Evolutionary conservation across 257 asterid species (phyloP), one percentile per base, ranked within the genome.

Genomic region (Gentiana straminea): DNA sequence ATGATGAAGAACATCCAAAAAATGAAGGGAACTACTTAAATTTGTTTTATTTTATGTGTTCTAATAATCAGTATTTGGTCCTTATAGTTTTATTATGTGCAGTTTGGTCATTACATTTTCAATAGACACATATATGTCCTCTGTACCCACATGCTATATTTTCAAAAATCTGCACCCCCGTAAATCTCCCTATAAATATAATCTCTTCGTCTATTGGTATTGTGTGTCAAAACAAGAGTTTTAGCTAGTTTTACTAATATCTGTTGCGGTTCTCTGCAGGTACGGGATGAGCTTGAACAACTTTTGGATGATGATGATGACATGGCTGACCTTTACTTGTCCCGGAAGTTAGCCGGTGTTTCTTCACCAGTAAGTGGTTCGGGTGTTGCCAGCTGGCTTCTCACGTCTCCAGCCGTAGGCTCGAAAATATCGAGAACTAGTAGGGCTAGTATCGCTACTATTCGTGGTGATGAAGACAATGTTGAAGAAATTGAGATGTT

Each of bases 281-380:
- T 91, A 59, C 72, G 98, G 52, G 98, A 91, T 64, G 98, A 91
- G 80, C 83, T 91, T 47, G 98, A 91, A 74, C 98, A 84, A 73
- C 95, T 91, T 65, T 72, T 91, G 81, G 98, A 87, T 53, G 96
- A 91, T 33, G 98, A 91, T 55, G 98, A 87, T 65, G 98, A 91
- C 55, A 91, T 91, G 98, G 92, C 95, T 0, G 96, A 91, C 70
- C 94, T 91, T 53, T 91, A 91, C 78, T 75, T 91, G 73, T 81
- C 98, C 3, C 77, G 98, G 64, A 91, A 91, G 72, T 60, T 78
- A 57, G 84, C 78, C 5, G 78, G 89, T 51, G 68, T 83, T 61
- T 79, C 73, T 62, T 72, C 96, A 38, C 95, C 96, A 50, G 72
- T 76, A 59, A 88, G 97, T 71, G 91, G 76, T 57, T 84, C 95